phyloP scores from a whole-genome alignment of 2,329 filamentous ascomycete genomes.

The Fusarium xylarioides region DNA sequence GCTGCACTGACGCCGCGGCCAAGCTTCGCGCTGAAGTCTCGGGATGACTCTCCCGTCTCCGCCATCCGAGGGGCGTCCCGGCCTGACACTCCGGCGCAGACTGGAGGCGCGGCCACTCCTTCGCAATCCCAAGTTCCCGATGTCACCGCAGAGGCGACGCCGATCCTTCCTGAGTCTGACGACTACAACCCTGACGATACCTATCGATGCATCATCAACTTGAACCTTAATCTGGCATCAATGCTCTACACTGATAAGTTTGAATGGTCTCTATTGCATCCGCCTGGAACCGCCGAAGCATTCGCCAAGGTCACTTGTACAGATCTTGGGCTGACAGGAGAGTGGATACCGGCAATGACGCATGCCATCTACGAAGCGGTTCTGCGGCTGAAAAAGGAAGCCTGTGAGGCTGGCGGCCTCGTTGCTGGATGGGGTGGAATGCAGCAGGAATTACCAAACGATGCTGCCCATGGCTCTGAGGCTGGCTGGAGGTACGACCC shows the following conservation, averaged over 20 bases:
- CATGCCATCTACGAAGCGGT: constrained; percentile 98
- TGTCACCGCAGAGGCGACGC: constrained; percentile 75
- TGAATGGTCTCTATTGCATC: constrained; percentile 94
- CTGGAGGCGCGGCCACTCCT: constrained; percentile 61
- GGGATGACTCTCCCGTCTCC: constrained; percentile 52
- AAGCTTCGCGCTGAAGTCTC: constrained; percentile 46
- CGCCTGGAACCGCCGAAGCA: constrained; percentile 87
- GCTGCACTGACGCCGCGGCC: constrained; percentile 44
- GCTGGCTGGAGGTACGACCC: constrained; percentile 97
- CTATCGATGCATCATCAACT: constrained; percentile 89
- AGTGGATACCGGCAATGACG: constrained; percentile 94
- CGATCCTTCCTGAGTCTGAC: constrained; percentile 69
- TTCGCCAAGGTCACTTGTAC: constrained; percentile 94
- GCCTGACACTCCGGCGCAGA: constrained; percentile 66
- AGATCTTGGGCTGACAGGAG: constrained; percentile 86
- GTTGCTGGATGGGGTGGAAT: constrained; percentile 74
- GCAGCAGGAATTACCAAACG: constrained; percentile 80
- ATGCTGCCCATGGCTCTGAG: constrained; percentile 81
- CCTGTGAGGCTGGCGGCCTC: constrained; percentile 88
- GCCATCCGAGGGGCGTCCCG: constrained; percentile 53
- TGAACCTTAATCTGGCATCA: constrained; percentile 92
- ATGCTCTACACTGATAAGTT: constrained; percentile 96
- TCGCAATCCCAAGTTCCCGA: constrained; percentile 55
- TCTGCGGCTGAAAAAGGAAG: constrained; percentile 92
- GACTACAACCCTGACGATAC: constrained; percentile 91